Base-by-base conservation (phyloP, 441 rosid genomes). In the Gossypium gossypioides region DNA sequence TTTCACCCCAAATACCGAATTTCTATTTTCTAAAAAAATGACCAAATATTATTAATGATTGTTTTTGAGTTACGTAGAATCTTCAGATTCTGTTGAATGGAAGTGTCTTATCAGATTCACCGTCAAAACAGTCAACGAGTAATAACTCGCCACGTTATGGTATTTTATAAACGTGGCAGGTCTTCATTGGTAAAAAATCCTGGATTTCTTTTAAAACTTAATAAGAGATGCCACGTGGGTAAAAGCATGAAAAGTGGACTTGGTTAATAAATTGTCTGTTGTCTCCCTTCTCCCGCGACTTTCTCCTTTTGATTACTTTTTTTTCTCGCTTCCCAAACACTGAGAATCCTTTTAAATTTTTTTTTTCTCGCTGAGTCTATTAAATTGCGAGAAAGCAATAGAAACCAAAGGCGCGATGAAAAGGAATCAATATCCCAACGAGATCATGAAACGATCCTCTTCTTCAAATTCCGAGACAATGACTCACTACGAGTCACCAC, bases 381-480 rank as follows among this genome's bases (percentile, higher is more conserved):
- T 72, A 79, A 79, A 78, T 69, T 77, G 75, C 55, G 54, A 50
- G 71, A 71, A 69, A 57, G 61, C 64, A 72, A 58, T 60, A 74
- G 77, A 70, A 72, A 8, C 29, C 24, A 61, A 27, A 68, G 6
- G 12, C 74, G 64, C 16, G 65, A 71, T 51, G 22, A 68, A 61
- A 72, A 69, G 55, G 50, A 15, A 8, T 72, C 77, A 72, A 48
- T n/a, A 24, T 24, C 70, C 27, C 3, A 79, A 71, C 69, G 81
- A 25, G 72, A 79, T 12, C 69, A 81, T 85, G 88, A 84, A 79
- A 69, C 85, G 84, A 22, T 82, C 93, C 0, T 81, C 85, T 0
- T 86, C 97, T 9, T 84, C 95, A 6, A 85, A 87, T 81, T 86
- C 96, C 22, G 93, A 87, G 29, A 69, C 85, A 0, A 72, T 68